Percentiles rank a stretch among this genome's conserved stretches.
phyloP scores from a whole-genome alignment of 225 moss, liverwort and hornwort genomes.

The Neckera pumila region DNA sequence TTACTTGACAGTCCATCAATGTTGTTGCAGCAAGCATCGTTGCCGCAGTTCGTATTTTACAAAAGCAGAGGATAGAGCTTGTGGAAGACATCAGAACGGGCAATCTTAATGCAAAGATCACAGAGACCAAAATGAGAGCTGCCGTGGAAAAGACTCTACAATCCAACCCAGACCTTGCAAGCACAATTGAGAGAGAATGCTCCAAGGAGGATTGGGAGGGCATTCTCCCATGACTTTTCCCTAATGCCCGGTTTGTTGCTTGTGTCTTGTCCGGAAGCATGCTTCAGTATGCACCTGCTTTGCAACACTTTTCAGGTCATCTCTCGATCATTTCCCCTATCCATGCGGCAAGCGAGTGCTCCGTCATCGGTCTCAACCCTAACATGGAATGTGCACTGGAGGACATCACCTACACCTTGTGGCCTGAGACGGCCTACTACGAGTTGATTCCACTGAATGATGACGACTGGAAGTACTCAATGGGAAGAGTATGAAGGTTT shows the following conservation, averaged over 20 bases:
- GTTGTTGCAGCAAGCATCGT: conserved; percentile 14
- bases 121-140: conserved; percentile 15
- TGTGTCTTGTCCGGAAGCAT: conserved; percentile 62
- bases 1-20: background rate
- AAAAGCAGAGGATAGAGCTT: conserved; percentile 37
- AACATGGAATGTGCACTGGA: conserved; percentile 32
- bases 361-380: conserved; percentile 46
- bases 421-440: conserved; percentile 54
- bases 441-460: conserved; percentile 56
- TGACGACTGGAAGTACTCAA: background rate
- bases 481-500: background rate
- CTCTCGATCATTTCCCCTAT: conserved; percentile 28
- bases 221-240: conserved; percentile 64
- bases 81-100: conserved; percentile 64
- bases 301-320: conserved; percentile 38
- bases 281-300: conserved; percentile 51
- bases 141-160: conserved; percentile 21
- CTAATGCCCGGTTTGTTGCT: conserved; percentile 36
- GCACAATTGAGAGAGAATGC: conserved; percentile 28
- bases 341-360: conserved; percentile 52
- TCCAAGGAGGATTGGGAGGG: conserved; percentile 44
- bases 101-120: conserved; percentile 28
- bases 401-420: conserved; percentile 50
- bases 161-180: conserved; percentile 20
- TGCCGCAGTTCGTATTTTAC: conserved; percentile 11